A percentile compares a stretch with the other conserved stretches of the same genome.
Evolutionary conservation across 768 basidiomycete genomes (phyloP).

Genomic region (Lanmaoa rubissima): DNA sequence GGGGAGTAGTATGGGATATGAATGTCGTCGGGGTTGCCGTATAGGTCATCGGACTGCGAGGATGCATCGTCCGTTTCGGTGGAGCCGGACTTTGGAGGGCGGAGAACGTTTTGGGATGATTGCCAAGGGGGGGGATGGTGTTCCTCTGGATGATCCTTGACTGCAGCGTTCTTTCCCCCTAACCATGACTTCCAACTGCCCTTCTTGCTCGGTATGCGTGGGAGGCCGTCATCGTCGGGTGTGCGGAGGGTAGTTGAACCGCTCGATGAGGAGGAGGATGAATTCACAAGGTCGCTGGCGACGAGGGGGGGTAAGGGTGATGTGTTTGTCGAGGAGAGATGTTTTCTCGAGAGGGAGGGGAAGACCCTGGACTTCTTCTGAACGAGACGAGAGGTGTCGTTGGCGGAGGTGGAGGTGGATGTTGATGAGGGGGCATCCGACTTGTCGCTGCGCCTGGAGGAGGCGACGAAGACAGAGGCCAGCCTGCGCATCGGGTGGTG

Average conservation of each 20-base stretch:
- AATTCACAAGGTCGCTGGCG: constrained; percentile 39
- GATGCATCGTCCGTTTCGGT: constrained; percentile 36
- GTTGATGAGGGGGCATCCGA: constrained; percentile 13
- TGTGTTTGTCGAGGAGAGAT: constrained; percentile 12
- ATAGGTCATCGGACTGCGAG: constrained; percentile 38
- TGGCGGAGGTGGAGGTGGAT: constrained; percentile 14
- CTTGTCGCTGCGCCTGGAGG: constrained; percentile 36
- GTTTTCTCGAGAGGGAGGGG: constrained; percentile 31
- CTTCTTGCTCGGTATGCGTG: constrained; percentile 37
- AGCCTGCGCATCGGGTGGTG: constrained; percentile 58
- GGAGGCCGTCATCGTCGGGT: constrained; percentile 53
- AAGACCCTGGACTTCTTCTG: constrained; percentile 27
- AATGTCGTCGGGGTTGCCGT: constrained; percentile 20
- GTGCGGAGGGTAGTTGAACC: constrained; percentile 53
- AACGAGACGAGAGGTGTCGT: constrained; percentile 15
- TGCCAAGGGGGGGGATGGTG: constrained; percentile 32
- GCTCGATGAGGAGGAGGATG: constrained; percentile 62
- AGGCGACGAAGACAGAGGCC: constrained; percentile 54
- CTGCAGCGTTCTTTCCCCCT: constrained; percentile 35
- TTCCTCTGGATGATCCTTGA: constrained; percentile 29
- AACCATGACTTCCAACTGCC: constrained; percentile 61
- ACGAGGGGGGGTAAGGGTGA: constrained; percentile 22
- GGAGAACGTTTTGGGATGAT: constrained; percentile 22
- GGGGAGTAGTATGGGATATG: constrained; percentile 16
- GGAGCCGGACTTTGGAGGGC: constrained; percentile 22